Percentiles rank a stretch among this genome's conserved stretches.
phyloP scores from a whole-genome alignment of 1,284 basidiomycete species.

The Crucibulum cyathiforme region DNA sequence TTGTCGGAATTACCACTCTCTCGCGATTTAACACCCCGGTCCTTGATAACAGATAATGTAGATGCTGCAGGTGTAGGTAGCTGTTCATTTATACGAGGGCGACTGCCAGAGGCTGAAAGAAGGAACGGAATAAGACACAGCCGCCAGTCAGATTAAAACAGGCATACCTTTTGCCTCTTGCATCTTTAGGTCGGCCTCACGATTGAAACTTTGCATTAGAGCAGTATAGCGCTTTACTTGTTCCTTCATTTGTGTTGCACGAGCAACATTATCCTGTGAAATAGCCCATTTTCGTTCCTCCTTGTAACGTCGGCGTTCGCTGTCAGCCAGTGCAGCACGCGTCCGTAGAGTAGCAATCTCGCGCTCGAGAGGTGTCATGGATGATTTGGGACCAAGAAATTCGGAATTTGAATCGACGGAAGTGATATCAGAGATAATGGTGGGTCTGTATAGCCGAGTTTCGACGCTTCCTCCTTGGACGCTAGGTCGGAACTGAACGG shows the following conservation, averaged over 20 bases:
- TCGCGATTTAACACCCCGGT: background rate
- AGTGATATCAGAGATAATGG: slow-evolving; percentile 56
- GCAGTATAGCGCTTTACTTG: slow-evolving; percentile 79
- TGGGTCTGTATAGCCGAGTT: slow-evolving; percentile 27
- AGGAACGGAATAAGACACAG: background rate
- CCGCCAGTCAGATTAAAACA: slow-evolving; percentile 1
- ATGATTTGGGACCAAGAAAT: slow-evolving; percentile 59
- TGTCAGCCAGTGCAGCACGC: slow-evolving; percentile 78
- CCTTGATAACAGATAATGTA: background rate
- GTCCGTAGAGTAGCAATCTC: slow-evolving; percentile 75
- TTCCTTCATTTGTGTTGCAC: slow-evolving; percentile 79
- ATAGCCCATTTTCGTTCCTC: slow-evolving; percentile 85
- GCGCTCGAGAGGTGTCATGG: slow-evolving; percentile 69
- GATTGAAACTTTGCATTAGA: slow-evolving; percentile 78
- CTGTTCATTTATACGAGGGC: background rate
- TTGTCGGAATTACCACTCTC: slow-evolving; percentile 1
- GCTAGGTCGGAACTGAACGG: slow-evolving; percentile 40
- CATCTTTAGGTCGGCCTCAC: slow-evolving; percentile 76
- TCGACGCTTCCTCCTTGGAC: slow-evolving; percentile 33
- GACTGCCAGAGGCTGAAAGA: background rate
- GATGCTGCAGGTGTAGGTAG: slow-evolving; percentile 8
- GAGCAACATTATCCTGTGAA: slow-evolving; percentile 73
- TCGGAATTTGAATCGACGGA: slow-evolving; percentile 68
- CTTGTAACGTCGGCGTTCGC: slow-evolving; percentile 77
- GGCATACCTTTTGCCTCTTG: slow-evolving; percentile 59